phyloP scores from a whole-genome alignment of 176 grass and related monocot genomes.

The Cenchrus purpureus region DNA sequence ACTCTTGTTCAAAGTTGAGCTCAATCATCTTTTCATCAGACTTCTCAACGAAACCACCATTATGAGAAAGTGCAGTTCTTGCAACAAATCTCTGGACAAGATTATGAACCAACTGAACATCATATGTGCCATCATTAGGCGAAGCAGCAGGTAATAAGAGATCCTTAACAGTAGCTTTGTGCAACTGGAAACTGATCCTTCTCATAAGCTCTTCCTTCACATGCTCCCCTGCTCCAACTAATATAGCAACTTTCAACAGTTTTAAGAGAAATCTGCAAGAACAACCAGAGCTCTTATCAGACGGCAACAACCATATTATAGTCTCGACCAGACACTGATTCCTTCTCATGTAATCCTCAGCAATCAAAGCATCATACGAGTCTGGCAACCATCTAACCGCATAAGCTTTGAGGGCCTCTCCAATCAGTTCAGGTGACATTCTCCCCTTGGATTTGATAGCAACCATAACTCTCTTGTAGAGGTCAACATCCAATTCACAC shows the following conservation, averaged over 20 bases:
- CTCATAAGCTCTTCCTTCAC: constrained; percentile 86
- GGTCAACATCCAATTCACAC: constrained; percentile 90
- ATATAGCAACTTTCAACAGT: constrained; percentile 84
- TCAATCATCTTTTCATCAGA: constrained; percentile 79
- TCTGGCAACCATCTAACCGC: constrained; percentile 95
- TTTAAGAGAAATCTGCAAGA: constrained; percentile 97
- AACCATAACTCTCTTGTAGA: constrained; percentile 97
- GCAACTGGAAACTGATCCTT: constrained; percentile 75
- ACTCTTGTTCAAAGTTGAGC: constrained; percentile 65
- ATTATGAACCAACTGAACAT: constrained; percentile 70
- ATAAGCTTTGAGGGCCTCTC: constrained; percentile 84
- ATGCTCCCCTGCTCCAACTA: constrained; percentile 67
- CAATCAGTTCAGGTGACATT: constrained; percentile 87
- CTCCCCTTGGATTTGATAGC: constrained; percentile 91
- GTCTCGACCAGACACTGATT: constrained; percentile 87
- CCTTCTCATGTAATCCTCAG: constrained; percentile 85
- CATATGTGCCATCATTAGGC: constrained; percentile 52
- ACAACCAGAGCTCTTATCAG: constrained; percentile 89
- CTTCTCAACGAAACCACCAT: constrained; percentile 58
- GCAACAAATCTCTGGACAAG: constrained; percentile 84
- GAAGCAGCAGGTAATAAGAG: constrained; percentile 70
- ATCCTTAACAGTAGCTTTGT: constrained; percentile 89
- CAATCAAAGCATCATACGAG: constrained; percentile 74
- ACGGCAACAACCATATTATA: constrained; percentile 88
- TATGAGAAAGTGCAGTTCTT: constrained; percentile 47